phyloP scores from a whole-genome alignment of 2,329 filamentous ascomycete species.

The Colletotrichum abscissum region DNA sequence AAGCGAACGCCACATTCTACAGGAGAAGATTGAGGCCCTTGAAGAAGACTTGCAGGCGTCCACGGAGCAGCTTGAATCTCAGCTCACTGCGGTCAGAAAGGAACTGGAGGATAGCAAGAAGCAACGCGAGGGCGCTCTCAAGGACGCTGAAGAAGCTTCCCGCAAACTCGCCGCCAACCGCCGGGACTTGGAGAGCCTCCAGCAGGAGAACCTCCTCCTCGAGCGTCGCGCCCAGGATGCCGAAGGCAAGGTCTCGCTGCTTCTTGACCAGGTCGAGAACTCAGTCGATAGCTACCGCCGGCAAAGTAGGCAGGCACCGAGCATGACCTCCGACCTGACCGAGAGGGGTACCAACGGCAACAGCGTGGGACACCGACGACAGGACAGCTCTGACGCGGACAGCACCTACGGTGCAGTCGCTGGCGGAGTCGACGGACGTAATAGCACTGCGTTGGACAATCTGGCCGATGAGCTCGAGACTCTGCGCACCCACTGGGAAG shows the following conservation, averaged over 20 bases:
- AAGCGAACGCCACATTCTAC: conserved; percentile 74
- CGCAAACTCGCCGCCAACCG: conserved; percentile 69
- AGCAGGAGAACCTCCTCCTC: conserved; percentile 82
- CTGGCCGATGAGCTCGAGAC: conserved; percentile 93
- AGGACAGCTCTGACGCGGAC: conserved; percentile 69
- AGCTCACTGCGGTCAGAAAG: conserved; percentile 75
- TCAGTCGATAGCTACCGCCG: conserved; percentile 96
- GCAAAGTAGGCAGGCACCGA: conserved; percentile 70
- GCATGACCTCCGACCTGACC: conserved; percentile 60
- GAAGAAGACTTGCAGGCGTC: conserved; percentile 77
- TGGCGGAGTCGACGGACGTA: conserved; percentile 57
- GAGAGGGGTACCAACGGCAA: conserved; percentile 48
- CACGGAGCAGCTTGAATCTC: conserved; percentile 75
- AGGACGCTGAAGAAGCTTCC: conserved; percentile 63
- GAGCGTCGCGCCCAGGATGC: conserved; percentile 89
- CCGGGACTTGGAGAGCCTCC: conserved; percentile 82
- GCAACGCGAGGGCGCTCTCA: conserved; percentile 76
- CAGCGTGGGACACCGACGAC: conserved; percentile 55
- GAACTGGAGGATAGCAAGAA: conserved; percentile 74
- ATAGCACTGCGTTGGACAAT: conserved; percentile 82
- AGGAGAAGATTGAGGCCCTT: conserved; percentile 74
- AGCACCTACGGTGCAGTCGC: conserved; percentile 71
- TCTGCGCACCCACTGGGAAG: conserved; percentile 92
- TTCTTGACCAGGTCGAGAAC: conserved; percentile 93
- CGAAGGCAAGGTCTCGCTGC: conserved; percentile 90